Evolutionary conservation across 2,329 filamentous ascomycete genomes (phyloP).

Genomic region (Aureobasidium pullulans): DNA sequence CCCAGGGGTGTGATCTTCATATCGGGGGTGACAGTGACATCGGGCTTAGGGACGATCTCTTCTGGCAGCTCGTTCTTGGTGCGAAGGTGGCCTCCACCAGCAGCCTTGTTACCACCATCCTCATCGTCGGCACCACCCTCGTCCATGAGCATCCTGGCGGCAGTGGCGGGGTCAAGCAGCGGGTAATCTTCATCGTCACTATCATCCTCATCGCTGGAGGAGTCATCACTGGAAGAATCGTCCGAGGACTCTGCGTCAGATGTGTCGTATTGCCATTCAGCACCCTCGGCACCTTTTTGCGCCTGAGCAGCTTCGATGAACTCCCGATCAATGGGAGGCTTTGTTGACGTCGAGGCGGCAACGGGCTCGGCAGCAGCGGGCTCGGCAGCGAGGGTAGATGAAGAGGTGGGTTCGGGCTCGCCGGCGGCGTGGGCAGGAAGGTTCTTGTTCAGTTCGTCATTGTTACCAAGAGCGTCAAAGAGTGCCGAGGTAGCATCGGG

Average conservation of each 20-base stretch:
- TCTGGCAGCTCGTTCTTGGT: conserved; percentile 73
- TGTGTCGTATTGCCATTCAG: conserved; percentile 72
- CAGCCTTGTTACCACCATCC: conserved; percentile 52
- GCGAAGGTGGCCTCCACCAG: conserved; percentile 49
- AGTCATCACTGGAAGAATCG: conserved; percentile 23
- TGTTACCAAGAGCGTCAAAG: conserved; percentile 7
- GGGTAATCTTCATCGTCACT: conserved; percentile 56
- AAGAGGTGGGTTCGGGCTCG: background rate
- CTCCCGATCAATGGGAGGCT: conserved; percentile 31
- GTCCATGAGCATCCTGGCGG: conserved; percentile 77
- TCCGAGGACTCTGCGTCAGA: conserved; percentile 53
- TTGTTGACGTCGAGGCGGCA: conserved; percentile 9
- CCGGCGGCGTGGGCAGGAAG: background rate
- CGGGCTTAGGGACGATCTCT: conserved; percentile 52
- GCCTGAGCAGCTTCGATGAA: conserved; percentile 38
- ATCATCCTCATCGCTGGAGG: conserved; percentile 43
- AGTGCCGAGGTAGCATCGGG: conserved; percentile 5
- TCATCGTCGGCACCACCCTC: conserved; percentile 74
- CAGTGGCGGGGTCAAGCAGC: conserved; percentile 71
- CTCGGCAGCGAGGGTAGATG: background rate
- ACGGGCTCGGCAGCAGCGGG: background rate
- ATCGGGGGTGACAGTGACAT: conserved; percentile 67
- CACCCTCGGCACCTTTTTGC: conserved; percentile 46
- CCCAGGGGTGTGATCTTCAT: conserved; percentile 74
- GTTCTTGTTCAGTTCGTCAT: background rate